phyloP scores from a whole-genome alignment of 352 stramenopile species.

The Phytophthora cryptogea region DNA sequence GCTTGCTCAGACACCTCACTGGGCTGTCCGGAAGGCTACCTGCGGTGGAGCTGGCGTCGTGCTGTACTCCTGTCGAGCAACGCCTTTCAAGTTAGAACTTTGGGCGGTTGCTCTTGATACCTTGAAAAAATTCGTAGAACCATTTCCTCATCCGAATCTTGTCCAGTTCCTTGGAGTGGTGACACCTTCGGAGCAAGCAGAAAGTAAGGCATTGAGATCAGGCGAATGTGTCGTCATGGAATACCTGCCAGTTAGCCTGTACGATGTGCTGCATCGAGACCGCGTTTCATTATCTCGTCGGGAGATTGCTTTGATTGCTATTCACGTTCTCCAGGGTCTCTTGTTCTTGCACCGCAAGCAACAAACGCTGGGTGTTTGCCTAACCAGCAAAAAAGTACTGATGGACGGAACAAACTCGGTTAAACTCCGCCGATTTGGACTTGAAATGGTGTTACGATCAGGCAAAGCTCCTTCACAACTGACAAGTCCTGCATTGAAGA shows the following conservation, averaged over 20 bases:
- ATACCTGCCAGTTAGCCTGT: conserved; percentile 49
- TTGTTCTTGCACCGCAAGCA: conserved; percentile 46
- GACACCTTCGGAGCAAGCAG: conserved; percentile 1
- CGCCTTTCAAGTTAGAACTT: conserved; percentile 38
- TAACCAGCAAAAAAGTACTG: conserved; percentile 79
- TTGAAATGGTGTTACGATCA: conserved; percentile 39
- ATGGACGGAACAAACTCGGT: conserved; percentile 38
- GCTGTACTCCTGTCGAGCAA: conserved; percentile 44
- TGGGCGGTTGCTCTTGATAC: conserved; percentile 35
- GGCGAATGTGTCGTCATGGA: conserved; percentile 49
- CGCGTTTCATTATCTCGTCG: conserved; percentile 33
- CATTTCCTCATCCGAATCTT: conserved; percentile 53
- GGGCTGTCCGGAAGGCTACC: conserved; percentile 41
- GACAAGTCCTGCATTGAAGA: conserved; percentile 19
- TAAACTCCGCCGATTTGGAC: conserved; percentile 61
- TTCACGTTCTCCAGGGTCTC: conserved; percentile 47
- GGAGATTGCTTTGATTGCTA: conserved; percentile 54
- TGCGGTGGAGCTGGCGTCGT: conserved; percentile 33
- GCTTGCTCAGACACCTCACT: conserved; percentile 34
- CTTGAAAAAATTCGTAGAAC: conserved; percentile 33
- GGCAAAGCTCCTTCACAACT: conserved; percentile 30
- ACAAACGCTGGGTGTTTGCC: conserved; percentile 43
- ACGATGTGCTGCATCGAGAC: conserved; percentile 59
- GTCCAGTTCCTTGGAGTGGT: conserved; percentile 52
- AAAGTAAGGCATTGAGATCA: conserved; percentile 4